Conservation (phyloP, 169 alveolate species). For the Amoebophrya sp. region DNA sequence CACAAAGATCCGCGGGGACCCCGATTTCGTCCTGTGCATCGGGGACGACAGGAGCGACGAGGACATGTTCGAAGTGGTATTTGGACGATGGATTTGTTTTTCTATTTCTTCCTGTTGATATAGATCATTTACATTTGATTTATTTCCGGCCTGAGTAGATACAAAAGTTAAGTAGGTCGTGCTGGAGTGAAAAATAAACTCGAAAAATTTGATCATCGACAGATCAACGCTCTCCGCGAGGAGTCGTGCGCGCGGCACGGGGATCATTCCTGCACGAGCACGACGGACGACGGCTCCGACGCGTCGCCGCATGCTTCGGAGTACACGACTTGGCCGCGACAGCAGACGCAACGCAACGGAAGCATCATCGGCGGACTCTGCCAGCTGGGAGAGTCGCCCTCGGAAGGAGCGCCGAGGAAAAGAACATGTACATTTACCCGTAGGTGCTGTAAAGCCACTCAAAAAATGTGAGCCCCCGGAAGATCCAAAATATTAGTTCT, state of each 20-base stretch:
- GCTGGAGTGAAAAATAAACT: too few species aligned
- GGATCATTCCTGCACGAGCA: too few species aligned
- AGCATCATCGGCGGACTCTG: not conserved
- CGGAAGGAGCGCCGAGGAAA: not conserved
- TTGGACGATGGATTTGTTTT: not conserved
- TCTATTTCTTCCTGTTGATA: not conserved
- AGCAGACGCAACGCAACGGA: not conserved
- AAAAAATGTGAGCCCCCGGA: not conserved
- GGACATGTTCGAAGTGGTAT: conserved; percentile 33
- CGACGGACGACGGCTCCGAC: not conserved
- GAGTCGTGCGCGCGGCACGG: not conserved
- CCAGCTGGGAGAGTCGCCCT: not conserved
- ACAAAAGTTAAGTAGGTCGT: too few species aligned
- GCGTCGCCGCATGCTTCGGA: not conserved
- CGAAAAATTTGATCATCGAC: too few species aligned
- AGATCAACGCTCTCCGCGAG: not conserved
- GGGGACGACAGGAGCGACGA: conserved; percentile 39
- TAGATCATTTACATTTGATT: not conserved
- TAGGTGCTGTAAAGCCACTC: not conserved
- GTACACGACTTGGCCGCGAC: not conserved
- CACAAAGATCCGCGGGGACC: conserved; percentile 25
- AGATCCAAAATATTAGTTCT: too few species aligned
- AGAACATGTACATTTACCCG: not conserved
- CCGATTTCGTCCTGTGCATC: conserved; percentile 30
- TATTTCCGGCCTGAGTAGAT: too few species aligned